phyloP scores from a whole-genome alignment of 176 grass and related monocot species.

The Rhipidocladum racemiflorum region DNA sequence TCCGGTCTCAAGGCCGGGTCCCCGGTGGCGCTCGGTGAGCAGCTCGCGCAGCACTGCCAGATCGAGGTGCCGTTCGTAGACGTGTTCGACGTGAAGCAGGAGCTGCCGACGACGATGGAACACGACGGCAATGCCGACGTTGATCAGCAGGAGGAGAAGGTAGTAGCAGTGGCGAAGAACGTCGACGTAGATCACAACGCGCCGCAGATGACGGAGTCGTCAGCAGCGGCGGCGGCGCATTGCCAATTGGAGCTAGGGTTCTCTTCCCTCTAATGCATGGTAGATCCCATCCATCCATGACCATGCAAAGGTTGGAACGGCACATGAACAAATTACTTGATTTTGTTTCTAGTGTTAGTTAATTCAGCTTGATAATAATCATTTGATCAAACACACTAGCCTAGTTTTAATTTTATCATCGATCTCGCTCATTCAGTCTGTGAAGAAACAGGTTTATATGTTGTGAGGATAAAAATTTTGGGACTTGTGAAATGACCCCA shows the following conservation, averaged over 20 bases:
- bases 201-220: conserved; percentile 12
- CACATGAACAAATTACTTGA: not conserved
- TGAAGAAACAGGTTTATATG: not conserved
- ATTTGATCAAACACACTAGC: not conserved
- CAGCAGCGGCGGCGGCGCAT: not conserved
- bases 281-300: conserved; percentile 31
- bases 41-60: conserved; percentile 21
- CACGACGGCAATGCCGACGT: not conserved
- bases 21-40: conserved; percentile 3
- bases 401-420: not conserved
- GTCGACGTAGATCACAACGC: not conserved
- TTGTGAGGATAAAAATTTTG: not conserved
- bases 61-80: conserved; percentile 19
- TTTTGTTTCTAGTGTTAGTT: not conserved
- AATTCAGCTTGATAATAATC: not conserved
- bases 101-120: not conserved
- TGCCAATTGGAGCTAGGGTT: conserved; percentile 44
- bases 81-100: conserved; percentile 16
- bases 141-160: not conserved
- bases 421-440: not conserved
- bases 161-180: not conserved
- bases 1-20: not conserved
- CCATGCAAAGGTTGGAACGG: conserved; percentile 22
- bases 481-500: too few species aligned
- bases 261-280: conserved; percentile 33